These are phyloP conservation scores for Aspergillus incahuasiensis DNA, from an alignment of 495 filamentous ascomycete genomes.

Conservation along the genomic window DNA sequence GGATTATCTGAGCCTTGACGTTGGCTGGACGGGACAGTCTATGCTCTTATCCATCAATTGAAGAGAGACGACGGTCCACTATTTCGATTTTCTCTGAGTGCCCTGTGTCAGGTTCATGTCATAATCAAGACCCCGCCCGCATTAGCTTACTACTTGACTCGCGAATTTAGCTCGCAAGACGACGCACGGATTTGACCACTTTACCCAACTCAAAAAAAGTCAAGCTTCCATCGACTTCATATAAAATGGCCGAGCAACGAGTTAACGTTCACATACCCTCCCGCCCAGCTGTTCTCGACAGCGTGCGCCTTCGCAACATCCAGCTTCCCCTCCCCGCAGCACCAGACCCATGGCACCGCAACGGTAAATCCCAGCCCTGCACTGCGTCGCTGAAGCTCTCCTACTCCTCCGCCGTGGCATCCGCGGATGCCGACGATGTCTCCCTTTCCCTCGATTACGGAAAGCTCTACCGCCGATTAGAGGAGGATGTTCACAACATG, in stretches of 20 bases:
- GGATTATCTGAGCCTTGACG: neutral
- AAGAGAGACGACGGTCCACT: too few species aligned
- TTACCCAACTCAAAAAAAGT: neutral
- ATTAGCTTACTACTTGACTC: neutral
- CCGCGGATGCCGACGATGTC: constrained; percentile 41
- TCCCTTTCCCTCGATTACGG: constrained; percentile 45
- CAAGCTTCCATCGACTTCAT: neutral
- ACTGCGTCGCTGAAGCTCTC: constrained; percentile 41
- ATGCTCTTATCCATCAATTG: too few species aligned
- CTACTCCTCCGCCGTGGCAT: constrained; percentile 40
- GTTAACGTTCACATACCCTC: constrained; percentile 34
- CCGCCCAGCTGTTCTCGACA: constrained; percentile 36
- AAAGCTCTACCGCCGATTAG: constrained; percentile 44
- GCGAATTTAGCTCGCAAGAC: neutral
- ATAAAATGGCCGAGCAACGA: constrained; percentile 28
- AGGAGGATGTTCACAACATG: constrained; percentile 32
- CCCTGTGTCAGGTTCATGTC: too few species aligned
- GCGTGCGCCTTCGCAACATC: constrained; percentile 39
- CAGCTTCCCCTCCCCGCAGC: constrained; percentile 39
- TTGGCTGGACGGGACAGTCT: too few species aligned
- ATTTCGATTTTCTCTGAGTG: too few species aligned
- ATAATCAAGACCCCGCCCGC: neutral
- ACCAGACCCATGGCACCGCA: constrained; percentile 45
- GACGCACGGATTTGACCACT: neutral
- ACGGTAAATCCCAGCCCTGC: constrained; percentile 40